Base-by-base conservation (phyloP, 2,329 filamentous ascomycete genomes). In the Zalaria obscura region DNA sequence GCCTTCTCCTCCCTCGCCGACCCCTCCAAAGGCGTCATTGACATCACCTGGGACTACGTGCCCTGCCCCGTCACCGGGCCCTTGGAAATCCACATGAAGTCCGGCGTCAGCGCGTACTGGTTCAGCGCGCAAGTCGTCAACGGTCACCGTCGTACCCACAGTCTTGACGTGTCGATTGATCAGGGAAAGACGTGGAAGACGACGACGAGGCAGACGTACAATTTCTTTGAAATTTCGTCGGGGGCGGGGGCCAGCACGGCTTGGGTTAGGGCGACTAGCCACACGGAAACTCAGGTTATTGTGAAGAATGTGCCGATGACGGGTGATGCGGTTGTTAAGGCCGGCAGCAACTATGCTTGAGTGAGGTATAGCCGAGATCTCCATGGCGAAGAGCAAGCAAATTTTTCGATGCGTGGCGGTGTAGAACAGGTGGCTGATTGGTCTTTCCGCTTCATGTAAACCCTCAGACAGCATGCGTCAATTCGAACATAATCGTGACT, bases 1-100 rank as follows among this genome's bases (percentile, higher is more conserved):
- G 71, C 67, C 41, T 77, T 75, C 54, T 44, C 59, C 18, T 49
- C 62, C 25, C 64, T 76, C 29, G 66, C 65, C 25, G 54, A 61
- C 4, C 54, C 60, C 9, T 59, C 57, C 36, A 54, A 58, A 33
- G 73, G 73, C 42, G 49, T 70, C 18, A 72, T 76, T 41, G 49
- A 61, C 45, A 60, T 74, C 9, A 56, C 55, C 33, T 51, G 49
- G 49, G 41, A 50, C 35, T 51, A 47, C 54, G 62, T 36, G 55
- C 58, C 39, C 9, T 51, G 49, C 40, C 47, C 48, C 34, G 47
- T 51, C 36, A 45, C 45, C 28, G 39, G 38, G 25, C 48, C 48
- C 28, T 42, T 51, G 3, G 32, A 42, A 18, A 48, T 51, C 39
- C 48, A 50, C 40, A 45, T 50, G 43, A 48, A 51, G 41, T 40